phyloP scores from a whole-genome alignment of 768 basidiomycete species.

The Amanita inopinata region DNA sequence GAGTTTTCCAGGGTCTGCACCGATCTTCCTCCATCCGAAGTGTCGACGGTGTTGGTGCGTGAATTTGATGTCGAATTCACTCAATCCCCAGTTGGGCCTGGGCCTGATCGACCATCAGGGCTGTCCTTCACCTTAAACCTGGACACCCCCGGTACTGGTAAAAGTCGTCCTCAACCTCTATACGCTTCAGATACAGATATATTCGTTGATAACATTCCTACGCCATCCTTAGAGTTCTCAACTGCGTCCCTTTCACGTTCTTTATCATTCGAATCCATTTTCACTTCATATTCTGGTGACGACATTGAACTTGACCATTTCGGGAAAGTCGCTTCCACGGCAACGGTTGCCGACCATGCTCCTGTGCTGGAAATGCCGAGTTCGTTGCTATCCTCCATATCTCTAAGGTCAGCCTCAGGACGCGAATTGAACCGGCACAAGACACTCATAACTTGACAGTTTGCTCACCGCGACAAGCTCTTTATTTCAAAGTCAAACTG shows the following conservation, averaged over 20 bases:
- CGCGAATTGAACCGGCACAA: no score
- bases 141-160: neutral
- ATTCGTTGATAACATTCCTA: constrained; percentile 24
- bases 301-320: constrained; percentile 8
- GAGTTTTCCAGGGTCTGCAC: neutral
- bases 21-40: constrained; percentile 3
- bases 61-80: no score
- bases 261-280: constrained; percentile 27
- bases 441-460: no score
- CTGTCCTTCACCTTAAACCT: neutral
- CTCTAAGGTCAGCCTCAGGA: neutral
- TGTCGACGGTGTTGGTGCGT: no score
- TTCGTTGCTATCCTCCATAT: neutral
- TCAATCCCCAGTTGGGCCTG: no score
- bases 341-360: neutral
- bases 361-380: neutral
- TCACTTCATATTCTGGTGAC: constrained; percentile 23
- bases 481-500: neutral
- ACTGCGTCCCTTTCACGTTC: constrained; percentile 33
- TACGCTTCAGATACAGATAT: constrained; percentile 13
- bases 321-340: constrained; percentile 9
- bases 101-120: neutral
- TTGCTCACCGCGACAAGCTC: no score
- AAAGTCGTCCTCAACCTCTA: neutral
- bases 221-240: constrained; percentile 23